Evolutionary conservation across 495 filamentous ascomycete species (phyloP).

Genomic region (Penicillium odoratum): DNA sequence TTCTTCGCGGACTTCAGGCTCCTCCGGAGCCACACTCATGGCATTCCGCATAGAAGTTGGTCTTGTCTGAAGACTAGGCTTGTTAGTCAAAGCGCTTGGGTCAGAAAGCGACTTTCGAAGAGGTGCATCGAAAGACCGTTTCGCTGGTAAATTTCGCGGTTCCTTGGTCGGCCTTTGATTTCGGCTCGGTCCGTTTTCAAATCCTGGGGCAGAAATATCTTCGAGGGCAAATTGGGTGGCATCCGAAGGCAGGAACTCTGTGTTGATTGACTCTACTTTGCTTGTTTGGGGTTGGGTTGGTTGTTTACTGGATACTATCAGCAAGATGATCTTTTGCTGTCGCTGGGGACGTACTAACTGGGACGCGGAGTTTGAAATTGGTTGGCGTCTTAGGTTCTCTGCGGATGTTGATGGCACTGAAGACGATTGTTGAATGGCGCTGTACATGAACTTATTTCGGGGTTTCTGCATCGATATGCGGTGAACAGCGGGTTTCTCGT

Average conservation of each 20-base stretch:
- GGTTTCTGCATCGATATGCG: background rate
- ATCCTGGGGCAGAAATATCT: slow-evolving; percentile 24
- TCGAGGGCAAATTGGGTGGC: slow-evolving; percentile 36
- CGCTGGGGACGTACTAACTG: slow-evolving; percentile 36
- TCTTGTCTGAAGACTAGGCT: slow-evolving; percentile 14
- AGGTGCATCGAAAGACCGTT: slow-evolving; percentile 19
- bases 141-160: slow-evolving; percentile 9
- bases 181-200: background rate
- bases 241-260: slow-evolving; percentile 31
- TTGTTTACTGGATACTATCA: slow-evolving; percentile 15
- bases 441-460: slow-evolving; percentile 5
- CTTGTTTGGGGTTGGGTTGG: slow-evolving; percentile 7
- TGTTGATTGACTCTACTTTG: slow-evolving; percentile 11
- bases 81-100: slow-evolving; percentile 27
- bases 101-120: slow-evolving; percentile 43
- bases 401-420: slow-evolving; percentile 6
- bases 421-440: slow-evolving; percentile 7
- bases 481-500: background rate
- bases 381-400: slow-evolving; percentile 10
- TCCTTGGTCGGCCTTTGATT: background rate
- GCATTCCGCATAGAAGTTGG: slow-evolving; percentile 22
- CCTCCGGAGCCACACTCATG: slow-evolving; percentile 15
- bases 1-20: slow-evolving; percentile 21
- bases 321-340: slow-evolving; percentile 4
- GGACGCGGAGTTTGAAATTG: slow-evolving; percentile 6